Evolutionary conservation across 176 grass and related monocot species (phyloP).

Genomic region (Carex myosuroides): DNA sequence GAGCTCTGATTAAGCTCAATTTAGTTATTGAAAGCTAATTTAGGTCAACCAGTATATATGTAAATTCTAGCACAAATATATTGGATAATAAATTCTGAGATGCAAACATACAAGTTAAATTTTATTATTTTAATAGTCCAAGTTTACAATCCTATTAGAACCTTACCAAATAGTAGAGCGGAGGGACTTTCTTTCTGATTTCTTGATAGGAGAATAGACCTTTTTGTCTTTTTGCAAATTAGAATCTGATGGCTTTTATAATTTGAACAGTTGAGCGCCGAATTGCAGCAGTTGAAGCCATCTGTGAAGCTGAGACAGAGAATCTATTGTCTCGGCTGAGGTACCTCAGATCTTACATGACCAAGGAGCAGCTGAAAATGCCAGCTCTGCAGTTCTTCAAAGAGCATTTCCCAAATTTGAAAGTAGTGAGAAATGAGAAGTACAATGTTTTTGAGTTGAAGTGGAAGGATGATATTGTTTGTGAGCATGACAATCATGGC

Average conservation of each 20-base stretch:
- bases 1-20: neutral
- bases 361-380: conserved; percentile 54
- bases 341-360: conserved; percentile 38
- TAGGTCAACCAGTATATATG: neutral
- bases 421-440: conserved; percentile 34
- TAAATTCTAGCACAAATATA: neutral
- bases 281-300: conserved; percentile 53
- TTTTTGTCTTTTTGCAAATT: neutral
- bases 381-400: conserved; percentile 59
- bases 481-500: conserved; percentile 26
- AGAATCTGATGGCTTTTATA: neutral
- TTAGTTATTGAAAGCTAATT: neutral
- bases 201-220: neutral
- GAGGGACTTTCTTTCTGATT: neutral
- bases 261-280: conserved; percentile 41
- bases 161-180: neutral
- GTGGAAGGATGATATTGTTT: conserved; percentile 37
- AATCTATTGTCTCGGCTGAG: conserved; percentile 44
- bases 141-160: neutral
- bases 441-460: conserved; percentile 49
- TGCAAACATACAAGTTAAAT: neutral
- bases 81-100: neutral
- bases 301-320: conserved; percentile 45
- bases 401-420: conserved; percentile 60
- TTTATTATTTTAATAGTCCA: neutral